These are phyloP conservation scores for Salix caprea DNA, from an alignment of 345 rosid species.

Conservation along the genomic window DNA sequence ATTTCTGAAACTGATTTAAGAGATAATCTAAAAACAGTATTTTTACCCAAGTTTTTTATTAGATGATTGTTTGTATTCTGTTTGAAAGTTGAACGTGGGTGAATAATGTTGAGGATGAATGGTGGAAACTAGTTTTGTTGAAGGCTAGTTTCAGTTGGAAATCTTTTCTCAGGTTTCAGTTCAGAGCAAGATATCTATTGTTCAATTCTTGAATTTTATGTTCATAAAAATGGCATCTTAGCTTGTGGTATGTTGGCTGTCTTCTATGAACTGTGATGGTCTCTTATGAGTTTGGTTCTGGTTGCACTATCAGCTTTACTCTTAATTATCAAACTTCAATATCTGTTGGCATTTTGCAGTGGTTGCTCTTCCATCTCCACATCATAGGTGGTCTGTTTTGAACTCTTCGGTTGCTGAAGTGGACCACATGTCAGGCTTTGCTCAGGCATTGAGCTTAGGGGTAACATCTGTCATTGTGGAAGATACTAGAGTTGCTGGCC, in stretches of 20 bases:
- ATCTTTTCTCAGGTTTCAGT: background rate
- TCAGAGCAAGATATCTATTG: background rate
- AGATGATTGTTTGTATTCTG: background rate
- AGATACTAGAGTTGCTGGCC: conserved; percentile 92
- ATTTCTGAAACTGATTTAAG: background rate
- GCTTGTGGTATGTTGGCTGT: background rate
- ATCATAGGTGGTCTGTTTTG: conserved; percentile 72
- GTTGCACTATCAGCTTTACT: background rate
- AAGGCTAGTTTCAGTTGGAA: background rate
- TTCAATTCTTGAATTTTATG: background rate
- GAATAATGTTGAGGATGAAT: background rate
- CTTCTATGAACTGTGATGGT: background rate
- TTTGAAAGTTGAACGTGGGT: background rate
- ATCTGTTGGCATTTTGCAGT: conserved; percentile 46
- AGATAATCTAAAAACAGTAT: background rate
- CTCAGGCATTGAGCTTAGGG: conserved; percentile 64
- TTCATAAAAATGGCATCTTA: background rate
- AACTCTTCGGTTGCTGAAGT: conserved; percentile 72
- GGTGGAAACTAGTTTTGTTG: background rate
- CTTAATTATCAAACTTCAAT: conserved; percentile 17
- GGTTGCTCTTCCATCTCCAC: conserved; percentile 68
- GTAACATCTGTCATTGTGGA: conserved; percentile 64
- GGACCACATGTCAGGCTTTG: conserved; percentile 51
- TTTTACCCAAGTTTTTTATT: background rate
- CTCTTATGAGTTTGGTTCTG: background rate